phyloP scores from a whole-genome alignment of 2,329 filamentous ascomycete genomes.

The Calonectria leucothoes region DNA sequence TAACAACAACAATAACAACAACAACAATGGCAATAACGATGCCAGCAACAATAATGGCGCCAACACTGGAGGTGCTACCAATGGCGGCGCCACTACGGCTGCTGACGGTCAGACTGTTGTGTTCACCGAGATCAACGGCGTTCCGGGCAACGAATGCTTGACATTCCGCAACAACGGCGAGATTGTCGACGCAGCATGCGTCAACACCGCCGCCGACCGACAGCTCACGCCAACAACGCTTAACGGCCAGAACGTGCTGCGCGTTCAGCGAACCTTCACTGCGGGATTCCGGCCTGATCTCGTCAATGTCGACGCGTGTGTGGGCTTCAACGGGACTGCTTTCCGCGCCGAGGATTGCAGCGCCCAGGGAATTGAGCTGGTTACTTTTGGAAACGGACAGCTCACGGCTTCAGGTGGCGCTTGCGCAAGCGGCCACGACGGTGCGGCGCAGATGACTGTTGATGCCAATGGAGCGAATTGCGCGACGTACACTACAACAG shows the following conservation, averaged over 20 bases:
- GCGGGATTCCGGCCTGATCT: slow-evolving; percentile 29
- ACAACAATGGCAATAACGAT: background rate
- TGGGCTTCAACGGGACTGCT: slow-evolving; percentile 31
- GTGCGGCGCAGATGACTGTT: slow-evolving; percentile 25
- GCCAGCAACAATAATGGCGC: background rate
- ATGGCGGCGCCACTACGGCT: background rate
- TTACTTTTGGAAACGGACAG: slow-evolving; percentile 27
- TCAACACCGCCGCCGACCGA: slow-evolving; percentile 26
- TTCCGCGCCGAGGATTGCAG: slow-evolving; percentile 31
- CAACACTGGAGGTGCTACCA: background rate
- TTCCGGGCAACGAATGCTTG: slow-evolving; percentile 30
- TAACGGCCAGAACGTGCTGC: slow-evolving; percentile 23
- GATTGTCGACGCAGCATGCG: slow-evolving; percentile 32
- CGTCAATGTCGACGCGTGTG: slow-evolving; percentile 24
- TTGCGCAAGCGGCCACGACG: slow-evolving; percentile 26
- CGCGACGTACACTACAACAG: slow-evolving; percentile 22
- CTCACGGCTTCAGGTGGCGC: slow-evolving; percentile 23
- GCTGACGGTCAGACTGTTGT: slow-evolving; percentile 27
- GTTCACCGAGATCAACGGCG: slow-evolving; percentile 25
- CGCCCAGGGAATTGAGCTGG: slow-evolving; percentile 15
- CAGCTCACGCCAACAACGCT: slow-evolving; percentile 24
- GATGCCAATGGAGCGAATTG: slow-evolving; percentile 13
- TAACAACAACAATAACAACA: background rate
- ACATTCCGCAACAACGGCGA: slow-evolving; percentile 34
- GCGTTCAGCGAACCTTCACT: slow-evolving; percentile 30